Conservation (phyloP, 1,284 basidiomycete species). For the Filobasidium uniguttulatum region DNA sequence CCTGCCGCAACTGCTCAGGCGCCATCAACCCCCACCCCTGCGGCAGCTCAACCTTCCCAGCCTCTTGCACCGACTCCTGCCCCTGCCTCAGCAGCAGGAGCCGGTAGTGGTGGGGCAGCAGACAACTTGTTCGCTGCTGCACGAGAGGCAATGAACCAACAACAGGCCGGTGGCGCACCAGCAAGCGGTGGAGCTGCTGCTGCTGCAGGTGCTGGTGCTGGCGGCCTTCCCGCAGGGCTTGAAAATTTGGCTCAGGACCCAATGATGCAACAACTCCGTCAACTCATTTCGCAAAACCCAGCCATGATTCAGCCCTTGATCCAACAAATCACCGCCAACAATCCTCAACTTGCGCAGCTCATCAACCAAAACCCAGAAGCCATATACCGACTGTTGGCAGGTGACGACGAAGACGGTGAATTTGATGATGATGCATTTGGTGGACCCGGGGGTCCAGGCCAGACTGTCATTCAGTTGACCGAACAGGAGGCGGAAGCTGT, state of each 20-base stretch:
- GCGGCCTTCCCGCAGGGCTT: slow-evolving; percentile 15
- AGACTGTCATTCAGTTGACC: slow-evolving; percentile 56
- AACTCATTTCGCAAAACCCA: slow-evolving; percentile 62
- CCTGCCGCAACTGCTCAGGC: slow-evolving; percentile 22
- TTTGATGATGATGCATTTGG: slow-evolving; percentile 26
- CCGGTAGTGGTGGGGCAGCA: slow-evolving; percentile 36
- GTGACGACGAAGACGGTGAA: slow-evolving; percentile 38
- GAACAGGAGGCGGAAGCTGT: slow-evolving; percentile 75
- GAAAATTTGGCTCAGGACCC: slow-evolving; percentile 45
- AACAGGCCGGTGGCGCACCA: slow-evolving; percentile 32
- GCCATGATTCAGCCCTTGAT: slow-evolving; percentile 60
- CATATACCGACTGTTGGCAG: slow-evolving; percentile 51
- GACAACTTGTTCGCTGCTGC: slow-evolving; percentile 39
- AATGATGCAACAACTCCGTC: slow-evolving; percentile 53
- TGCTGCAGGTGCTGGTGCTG: slow-evolving; percentile 26
- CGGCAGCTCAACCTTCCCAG: slow-evolving; percentile 31
- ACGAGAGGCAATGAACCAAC: slow-evolving; percentile 36
- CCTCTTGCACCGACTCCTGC: slow-evolving; percentile 33
- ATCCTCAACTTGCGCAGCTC: slow-evolving; percentile 58
- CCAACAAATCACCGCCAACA: slow-evolving; percentile 60
- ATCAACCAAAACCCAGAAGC: slow-evolving; percentile 57
- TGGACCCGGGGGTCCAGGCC: slow-evolving; percentile 43
- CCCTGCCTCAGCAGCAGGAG: slow-evolving; percentile 32
- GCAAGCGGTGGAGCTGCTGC: slow-evolving; percentile 33
- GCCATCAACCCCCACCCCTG: slow-evolving; percentile 15